A percentile compares a stretch with the other conserved stretches of the same genome.
Evolutionary conservation across 2,329 filamentous ascomycete species (phyloP).

Genomic region (Penicillium frequentans): DNA sequence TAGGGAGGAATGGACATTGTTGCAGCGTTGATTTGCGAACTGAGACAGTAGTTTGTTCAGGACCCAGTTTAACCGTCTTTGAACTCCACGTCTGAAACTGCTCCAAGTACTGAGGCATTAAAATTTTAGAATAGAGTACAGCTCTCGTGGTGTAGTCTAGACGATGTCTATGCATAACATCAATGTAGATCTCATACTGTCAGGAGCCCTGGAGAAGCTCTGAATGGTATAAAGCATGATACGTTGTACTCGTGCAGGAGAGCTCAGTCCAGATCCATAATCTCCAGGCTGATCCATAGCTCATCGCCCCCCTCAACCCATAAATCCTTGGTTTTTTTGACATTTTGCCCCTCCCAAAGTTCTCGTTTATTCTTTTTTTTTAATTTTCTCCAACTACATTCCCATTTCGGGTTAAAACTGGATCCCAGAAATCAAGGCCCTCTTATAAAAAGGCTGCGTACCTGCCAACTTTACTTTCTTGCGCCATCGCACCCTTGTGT

Average conservation of each 20-base stretch:
- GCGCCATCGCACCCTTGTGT: slow-evolving; percentile 18
- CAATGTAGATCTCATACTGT: too few relatives aligned
- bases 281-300: not conserved
- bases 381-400: not conserved
- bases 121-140: not conserved
- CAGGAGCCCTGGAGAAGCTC: too few relatives aligned
- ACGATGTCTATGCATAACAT: too few relatives aligned
- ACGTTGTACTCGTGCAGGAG: too few relatives aligned
- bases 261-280: not conserved
- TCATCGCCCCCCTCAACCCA: not conserved
- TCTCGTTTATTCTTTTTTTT: not conserved
- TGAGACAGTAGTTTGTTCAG: not conserved
- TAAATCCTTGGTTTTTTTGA: not conserved
- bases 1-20: slow-evolving; percentile 9
- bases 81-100: not conserved
- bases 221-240: too few relatives aligned
- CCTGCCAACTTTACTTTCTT: slow-evolving; percentile 12
- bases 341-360: not conserved
- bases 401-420: not conserved
- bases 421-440: not conserved
- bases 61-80: not conserved
- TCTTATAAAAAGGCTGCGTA: slow-evolving; percentile 14
- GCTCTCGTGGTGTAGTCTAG: too few relatives aligned
- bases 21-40: slow-evolving; percentile 9
- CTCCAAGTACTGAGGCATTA: not conserved